phyloP scores from a whole-genome alignment of 768 basidiomycete species.

The Termitomyces sp. region DNA sequence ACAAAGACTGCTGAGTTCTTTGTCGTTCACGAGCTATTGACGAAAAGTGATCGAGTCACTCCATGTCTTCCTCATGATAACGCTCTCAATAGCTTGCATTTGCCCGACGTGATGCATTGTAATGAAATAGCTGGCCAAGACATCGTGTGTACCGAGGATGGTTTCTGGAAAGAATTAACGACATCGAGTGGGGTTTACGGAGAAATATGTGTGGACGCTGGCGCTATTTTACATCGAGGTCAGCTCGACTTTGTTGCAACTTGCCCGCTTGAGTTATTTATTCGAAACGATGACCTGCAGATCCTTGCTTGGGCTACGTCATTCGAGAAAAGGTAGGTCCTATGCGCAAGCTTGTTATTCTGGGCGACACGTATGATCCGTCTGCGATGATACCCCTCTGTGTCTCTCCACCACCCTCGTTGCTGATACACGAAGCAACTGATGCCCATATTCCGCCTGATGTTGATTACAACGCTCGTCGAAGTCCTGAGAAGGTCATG shows the following conservation, averaged over 20 bases:
- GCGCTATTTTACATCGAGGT: slow-evolving; percentile 76
- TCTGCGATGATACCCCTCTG: slow-evolving; percentile 54
- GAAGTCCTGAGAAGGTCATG: slow-evolving; percentile 33
- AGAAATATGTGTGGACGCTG: slow-evolving; percentile 59
- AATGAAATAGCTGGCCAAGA: slow-evolving; percentile 63
- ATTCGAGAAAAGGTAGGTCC: slow-evolving; percentile 50
- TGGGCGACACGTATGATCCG: slow-evolving; percentile 75
- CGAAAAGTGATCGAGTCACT: slow-evolving; percentile 44
- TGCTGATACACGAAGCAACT: slow-evolving; percentile 86
- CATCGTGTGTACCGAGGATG: slow-evolving; percentile 46
- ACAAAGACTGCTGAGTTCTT: slow-evolving; percentile 57
- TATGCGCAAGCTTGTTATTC: slow-evolving; percentile 61
- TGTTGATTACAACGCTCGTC: slow-evolving; percentile 44
- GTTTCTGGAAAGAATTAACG: slow-evolving; percentile 61
- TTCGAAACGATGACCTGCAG: slow-evolving; percentile 26
- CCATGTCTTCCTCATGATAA: slow-evolving; percentile 34
- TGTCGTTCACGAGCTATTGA: slow-evolving; percentile 75
- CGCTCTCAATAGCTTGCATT: slow-evolving; percentile 11
- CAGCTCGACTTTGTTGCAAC: slow-evolving; percentile 13
- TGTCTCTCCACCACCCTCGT: slow-evolving; percentile 39
- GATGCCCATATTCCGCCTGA: slow-evolving; percentile 61
- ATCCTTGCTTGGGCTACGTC: slow-evolving; percentile 76
- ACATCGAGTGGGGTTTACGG: slow-evolving; percentile 31
- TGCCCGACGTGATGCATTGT: slow-evolving; percentile 42
- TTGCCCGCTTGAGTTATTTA: background rate